Evolutionary conservation across 352 stramenopile species (phyloP).

Genomic region (Pythium insidiosum): DNA sequence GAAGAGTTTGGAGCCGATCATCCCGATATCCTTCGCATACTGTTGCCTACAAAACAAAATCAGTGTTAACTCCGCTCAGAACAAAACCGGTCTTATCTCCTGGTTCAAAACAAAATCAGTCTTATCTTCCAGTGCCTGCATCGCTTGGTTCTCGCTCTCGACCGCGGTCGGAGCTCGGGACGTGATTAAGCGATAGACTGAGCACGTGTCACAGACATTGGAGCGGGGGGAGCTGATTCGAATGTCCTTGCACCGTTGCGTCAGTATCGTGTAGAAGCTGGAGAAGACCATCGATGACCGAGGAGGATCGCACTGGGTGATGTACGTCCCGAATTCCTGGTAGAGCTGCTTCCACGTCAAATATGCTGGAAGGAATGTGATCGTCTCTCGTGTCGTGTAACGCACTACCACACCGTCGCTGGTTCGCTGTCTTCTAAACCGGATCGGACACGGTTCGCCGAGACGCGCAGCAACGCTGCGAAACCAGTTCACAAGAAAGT

Average conservation of each 20-base stretch:
- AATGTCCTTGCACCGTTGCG: slow-evolving; percentile 1
- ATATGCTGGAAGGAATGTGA: slow-evolving; percentile 1
- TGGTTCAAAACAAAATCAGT: not conserved
- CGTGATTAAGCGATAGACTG: not conserved
- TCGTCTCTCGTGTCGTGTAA: not conserved
- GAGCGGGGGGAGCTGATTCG: slow-evolving; percentile 1
- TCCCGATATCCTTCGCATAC: not conserved
- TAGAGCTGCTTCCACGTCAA: not conserved
- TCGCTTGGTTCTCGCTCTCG: not conserved
- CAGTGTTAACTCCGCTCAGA: not conserved
- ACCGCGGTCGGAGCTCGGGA: not conserved
- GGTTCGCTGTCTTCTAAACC: not conserved
- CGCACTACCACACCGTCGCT: not conserved
- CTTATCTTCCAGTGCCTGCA: not conserved
- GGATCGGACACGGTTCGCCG: not conserved
- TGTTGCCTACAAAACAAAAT: not conserved
- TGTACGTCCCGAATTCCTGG: no score
- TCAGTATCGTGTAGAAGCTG: not conserved
- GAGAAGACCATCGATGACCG: not conserved
- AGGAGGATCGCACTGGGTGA: not conserved
- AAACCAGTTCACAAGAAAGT: not conserved
- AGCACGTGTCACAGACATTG: slow-evolving; percentile 5
- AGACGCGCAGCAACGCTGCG: not conserved
- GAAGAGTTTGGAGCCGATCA: not conserved
- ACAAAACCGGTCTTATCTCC: slow-evolving; percentile 1